Evolutionary conservation across 768 basidiomycete genomes (phyloP), one percentile per base, ranked within the genome.

Genomic region (Auriculariales sp.): DNA sequence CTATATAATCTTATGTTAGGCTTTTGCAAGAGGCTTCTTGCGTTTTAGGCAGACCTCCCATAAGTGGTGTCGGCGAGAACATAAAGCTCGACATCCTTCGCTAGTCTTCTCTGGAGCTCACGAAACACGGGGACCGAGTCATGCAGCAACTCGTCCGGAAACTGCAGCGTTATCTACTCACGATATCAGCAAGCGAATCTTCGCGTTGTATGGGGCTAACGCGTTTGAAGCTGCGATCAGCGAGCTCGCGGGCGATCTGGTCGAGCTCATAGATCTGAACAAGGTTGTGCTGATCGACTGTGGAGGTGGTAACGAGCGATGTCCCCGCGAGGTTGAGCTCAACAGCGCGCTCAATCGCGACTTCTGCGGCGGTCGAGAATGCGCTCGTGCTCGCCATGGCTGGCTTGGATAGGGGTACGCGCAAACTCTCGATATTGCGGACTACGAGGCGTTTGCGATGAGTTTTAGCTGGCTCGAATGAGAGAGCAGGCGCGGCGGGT

Each of bases 31-130:
- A 7, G 14, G 12, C 17, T 2, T 28, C 22, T 11, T 17, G 17
- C 12, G 29, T 15, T 32, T 49, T 17, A 30, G 28, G 52, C 78
- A 39, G 68, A 79, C 93, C 87, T 93, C 66, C 93, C 95, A 64
- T 97, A 97, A 3, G 93, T 94, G 19, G 93, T 97, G 64, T 99
- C 94, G 11, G 93, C 94, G n/a, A 97, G 72, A 3, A 95, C 83
- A 61, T 90, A 94, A 22, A 89, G 67, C 57, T 93, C 83, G 28
- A 55, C 62, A 19, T 62, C 63, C 15, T 47, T 47, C 39, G 71
- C 68, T 22, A 79, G 60, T 49, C 58, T 63, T 2, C 60, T 59
- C 59, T 81, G 85, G 30, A 99, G 71, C 3, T 66, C 60, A 32
- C 76, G 71, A 61, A 81, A 92, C 25, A 98, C 81, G 2, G 81